These are phyloP conservation scores for Chlamydomonas schloesseri DNA, from an alignment of 139 green algal genomes.

Conservation along the genomic window DNA sequence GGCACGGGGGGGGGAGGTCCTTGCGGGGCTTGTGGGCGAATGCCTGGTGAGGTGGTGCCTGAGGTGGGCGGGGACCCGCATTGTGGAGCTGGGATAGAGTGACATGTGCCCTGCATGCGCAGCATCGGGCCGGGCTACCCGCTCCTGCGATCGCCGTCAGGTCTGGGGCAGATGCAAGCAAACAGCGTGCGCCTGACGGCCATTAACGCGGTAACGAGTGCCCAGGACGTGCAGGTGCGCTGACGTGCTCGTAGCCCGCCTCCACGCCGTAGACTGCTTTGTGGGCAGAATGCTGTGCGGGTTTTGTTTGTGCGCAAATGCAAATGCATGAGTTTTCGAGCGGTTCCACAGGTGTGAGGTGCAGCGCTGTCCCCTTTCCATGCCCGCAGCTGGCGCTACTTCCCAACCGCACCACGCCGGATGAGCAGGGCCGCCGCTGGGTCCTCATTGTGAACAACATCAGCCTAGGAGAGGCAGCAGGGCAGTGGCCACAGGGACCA, in stretches of 20 bases:
- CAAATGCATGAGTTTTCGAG: too few species aligned
- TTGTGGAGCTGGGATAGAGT: not conserved
- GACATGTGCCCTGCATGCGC: not conserved
- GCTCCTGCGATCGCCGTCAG: not conserved
- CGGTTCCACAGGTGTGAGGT: too few species aligned
- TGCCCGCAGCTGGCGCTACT: constrained; percentile 3
- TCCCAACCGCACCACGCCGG: not conserved
- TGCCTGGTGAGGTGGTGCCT: too few species aligned
- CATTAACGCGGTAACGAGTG: not conserved
- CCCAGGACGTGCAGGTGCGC: not conserved
- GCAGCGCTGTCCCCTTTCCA: too few species aligned
- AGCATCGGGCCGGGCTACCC: not conserved
- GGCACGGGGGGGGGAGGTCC: too few species aligned
- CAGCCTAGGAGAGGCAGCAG: not conserved
- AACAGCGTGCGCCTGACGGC: constrained; percentile 1
- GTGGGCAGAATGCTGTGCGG: too few species aligned
- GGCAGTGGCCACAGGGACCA: too few species aligned
- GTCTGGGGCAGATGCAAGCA: not conserved
- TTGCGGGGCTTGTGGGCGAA: too few species aligned
- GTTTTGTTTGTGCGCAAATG: too few species aligned
- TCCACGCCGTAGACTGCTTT: too few species aligned
- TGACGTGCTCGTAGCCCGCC: too few species aligned
- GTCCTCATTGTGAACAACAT: not conserved
- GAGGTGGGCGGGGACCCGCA: too few species aligned
- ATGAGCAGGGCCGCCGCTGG: constrained; percentile 4